Percentiles rank a stretch among this genome's conserved stretches.
Evolutionary conservation across 225 moss, liverwort and hornwort species (phyloP).

Genomic region (Rhytidiadelphus loreus): DNA sequence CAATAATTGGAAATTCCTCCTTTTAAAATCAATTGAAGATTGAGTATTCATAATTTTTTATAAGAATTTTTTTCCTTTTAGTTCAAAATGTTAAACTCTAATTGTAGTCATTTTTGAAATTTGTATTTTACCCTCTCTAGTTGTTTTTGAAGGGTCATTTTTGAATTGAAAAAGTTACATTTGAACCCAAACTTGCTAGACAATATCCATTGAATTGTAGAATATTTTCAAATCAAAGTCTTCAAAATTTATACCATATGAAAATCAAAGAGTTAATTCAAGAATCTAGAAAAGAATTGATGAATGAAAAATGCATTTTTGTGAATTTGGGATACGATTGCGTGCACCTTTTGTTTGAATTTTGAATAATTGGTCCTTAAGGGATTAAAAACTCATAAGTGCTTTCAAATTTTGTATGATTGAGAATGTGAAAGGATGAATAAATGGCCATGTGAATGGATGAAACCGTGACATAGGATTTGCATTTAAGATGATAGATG

Average conservation of each 20-base stretch:
- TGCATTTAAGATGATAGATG: not conserved
- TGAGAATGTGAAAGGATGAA: not conserved
- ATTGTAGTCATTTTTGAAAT: not conserved
- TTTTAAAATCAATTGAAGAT: not conserved
- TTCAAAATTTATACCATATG: rapidly evolving
- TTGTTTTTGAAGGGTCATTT: not conserved
- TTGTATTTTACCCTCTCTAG: rapidly evolving
- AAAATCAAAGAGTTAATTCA: not conserved
- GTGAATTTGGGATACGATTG: not conserved
- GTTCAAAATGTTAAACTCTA: not conserved
- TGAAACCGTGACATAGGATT: not conserved
- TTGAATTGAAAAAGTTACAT: rapidly evolving
- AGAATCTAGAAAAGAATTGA: not conserved
- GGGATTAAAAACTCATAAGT: not conserved
- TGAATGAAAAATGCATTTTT: not conserved
- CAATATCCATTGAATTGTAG: not conserved
- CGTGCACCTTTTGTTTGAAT: rapidly evolving
- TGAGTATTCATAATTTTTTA: not conserved
- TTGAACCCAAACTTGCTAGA: rapidly evolving
- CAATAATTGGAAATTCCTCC: not conserved
- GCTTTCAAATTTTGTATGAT: rapidly evolving
- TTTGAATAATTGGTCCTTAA: not conserved
- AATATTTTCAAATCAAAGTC: not conserved
- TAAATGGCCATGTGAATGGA: not conserved
- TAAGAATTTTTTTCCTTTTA: not conserved